These are phyloP conservation scores for Leccinum griseonigrum DNA, from an alignment of 1,284 basidiomycete species.

Conservation along the genomic window DNA sequence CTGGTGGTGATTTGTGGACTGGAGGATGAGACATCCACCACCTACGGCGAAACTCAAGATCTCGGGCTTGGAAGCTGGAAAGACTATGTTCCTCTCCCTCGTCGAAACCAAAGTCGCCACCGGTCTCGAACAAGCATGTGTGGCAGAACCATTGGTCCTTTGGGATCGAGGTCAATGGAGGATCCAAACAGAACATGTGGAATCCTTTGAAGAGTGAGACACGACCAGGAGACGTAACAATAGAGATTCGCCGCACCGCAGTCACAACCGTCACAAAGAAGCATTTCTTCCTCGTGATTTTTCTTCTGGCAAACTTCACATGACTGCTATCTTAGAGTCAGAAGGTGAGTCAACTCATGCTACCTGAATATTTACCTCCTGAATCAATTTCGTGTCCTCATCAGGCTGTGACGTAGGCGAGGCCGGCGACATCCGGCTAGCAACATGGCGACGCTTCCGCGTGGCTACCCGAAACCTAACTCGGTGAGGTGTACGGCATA, in stretches of 20 bases:
- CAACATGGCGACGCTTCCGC: constrained; percentile 33
- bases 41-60: constrained; percentile 80
- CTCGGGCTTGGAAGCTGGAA: constrained; percentile 89
- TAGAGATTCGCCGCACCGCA: constrained; percentile 59
- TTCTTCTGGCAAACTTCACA: constrained; percentile 93
- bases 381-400: constrained; percentile 42
- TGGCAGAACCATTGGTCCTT: constrained; percentile 97
- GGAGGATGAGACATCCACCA: constrained; percentile 88
- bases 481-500: constrained; percentile 18
- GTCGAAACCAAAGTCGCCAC: constrained; percentile 98
- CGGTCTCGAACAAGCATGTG: constrained; percentile 88
- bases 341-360: constrained; percentile 10
- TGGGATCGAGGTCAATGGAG: constrained; percentile 82
- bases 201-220: constrained; percentile 59
- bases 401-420: constrained; percentile 47
- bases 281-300: constrained; percentile 85
- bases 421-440: constrained; percentile 36
- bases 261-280: constrained; percentile 97
- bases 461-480: constrained; percentile 27
- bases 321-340: constrained; percentile 31
- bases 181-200: constrained; percentile 96
- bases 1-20: constrained; percentile 23
- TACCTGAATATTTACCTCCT: constrained; percentile 45
- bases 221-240: constrained; percentile 12
- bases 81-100: constrained; percentile 97